phyloP scores from a whole-genome alignment of 306 rosid species.

The Ammopiptanthus mongolicus region DNA sequence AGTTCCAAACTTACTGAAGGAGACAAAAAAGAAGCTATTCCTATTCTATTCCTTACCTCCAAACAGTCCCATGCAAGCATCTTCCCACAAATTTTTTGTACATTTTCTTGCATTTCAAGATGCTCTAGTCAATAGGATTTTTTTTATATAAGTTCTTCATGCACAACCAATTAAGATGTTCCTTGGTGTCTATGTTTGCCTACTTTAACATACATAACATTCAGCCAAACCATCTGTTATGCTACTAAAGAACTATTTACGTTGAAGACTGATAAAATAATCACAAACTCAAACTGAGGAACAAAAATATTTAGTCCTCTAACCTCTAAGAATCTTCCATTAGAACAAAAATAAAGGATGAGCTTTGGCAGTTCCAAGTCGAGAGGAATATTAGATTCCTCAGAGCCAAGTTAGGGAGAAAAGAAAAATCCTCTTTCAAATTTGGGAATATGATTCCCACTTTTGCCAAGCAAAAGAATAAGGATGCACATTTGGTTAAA shows the following conservation, averaged over 20 bases:
- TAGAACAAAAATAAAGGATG: constrained; percentile 25
- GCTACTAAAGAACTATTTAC: neutral
- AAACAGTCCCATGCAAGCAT: constrained; percentile 52
- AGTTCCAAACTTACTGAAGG: constrained; percentile 79
- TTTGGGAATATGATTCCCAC: constrained; percentile 65
- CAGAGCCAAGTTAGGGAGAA: constrained; percentile 30
- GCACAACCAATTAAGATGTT: constrained; percentile 21
- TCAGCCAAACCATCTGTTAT: constrained; percentile 11
- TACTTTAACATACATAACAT: constrained; percentile 13
- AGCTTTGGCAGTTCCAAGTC: constrained; percentile 40
- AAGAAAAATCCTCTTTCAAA: constrained; percentile 36
- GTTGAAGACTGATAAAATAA: constrained; percentile 19
- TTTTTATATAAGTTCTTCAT: constrained; percentile 33
- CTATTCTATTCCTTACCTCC: constrained; percentile 63
- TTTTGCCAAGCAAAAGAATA: constrained; percentile 48
- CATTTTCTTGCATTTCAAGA: constrained; percentile 32
- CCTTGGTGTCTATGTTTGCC: constrained; percentile 27
- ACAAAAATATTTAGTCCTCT: neutral
- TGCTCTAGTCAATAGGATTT: constrained; percentile 60
- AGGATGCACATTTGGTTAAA: constrained; percentile 29
- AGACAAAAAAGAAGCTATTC: constrained; percentile 72
- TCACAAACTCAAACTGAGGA: constrained; percentile 21
- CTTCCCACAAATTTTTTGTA: constrained; percentile 14
- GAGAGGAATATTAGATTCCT: constrained; percentile 43
- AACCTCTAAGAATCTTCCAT: constrained; percentile 46